Conservation (phyloP, 257 asterid genomes). For the Verbascum thapsus region DNA sequence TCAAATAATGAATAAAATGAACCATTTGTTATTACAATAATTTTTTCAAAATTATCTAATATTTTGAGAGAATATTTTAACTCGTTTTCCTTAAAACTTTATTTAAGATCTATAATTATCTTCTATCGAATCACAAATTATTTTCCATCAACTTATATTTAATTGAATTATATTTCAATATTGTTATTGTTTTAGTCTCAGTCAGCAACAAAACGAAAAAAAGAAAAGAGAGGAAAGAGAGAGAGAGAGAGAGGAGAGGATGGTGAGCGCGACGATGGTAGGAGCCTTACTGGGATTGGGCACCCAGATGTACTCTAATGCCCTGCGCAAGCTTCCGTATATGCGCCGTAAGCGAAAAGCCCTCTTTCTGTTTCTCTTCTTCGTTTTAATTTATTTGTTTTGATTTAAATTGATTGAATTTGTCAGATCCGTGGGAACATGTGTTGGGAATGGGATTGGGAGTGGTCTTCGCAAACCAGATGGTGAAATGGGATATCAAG, state of each 20-base stretch:
- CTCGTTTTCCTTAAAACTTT: no score
- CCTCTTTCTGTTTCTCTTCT: neutral
- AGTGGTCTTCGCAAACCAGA: slow-evolving; percentile 71
- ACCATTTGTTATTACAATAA: no score
- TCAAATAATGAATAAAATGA: no score
- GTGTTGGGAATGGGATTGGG: slow-evolving; percentile 95
- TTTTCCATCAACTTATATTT: no score
- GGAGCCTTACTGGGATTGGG: slow-evolving; percentile 88
- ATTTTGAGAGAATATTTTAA: no score
- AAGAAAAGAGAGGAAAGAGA: neutral
- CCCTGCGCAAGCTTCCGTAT: slow-evolving; percentile 96
- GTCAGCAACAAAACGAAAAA: neutral
- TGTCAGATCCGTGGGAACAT: slow-evolving; percentile 99
- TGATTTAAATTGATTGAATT: slow-evolving; percentile 18
- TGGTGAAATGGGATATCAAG: slow-evolving; percentile 85
- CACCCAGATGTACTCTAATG: slow-evolving; percentile 97
- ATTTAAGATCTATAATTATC: no score
- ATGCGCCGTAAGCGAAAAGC: slow-evolving; percentile 76
- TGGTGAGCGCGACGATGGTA: slow-evolving; percentile 75
- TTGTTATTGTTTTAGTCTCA: no score
- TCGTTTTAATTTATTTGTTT: neutral
- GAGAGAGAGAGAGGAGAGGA: neutral
- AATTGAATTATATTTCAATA: no score
- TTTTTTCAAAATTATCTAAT: no score
- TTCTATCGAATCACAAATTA: no score